Conservation (phyloP, 2,329 filamentous ascomycete genomes). For the Penicillium decumbens region DNA sequence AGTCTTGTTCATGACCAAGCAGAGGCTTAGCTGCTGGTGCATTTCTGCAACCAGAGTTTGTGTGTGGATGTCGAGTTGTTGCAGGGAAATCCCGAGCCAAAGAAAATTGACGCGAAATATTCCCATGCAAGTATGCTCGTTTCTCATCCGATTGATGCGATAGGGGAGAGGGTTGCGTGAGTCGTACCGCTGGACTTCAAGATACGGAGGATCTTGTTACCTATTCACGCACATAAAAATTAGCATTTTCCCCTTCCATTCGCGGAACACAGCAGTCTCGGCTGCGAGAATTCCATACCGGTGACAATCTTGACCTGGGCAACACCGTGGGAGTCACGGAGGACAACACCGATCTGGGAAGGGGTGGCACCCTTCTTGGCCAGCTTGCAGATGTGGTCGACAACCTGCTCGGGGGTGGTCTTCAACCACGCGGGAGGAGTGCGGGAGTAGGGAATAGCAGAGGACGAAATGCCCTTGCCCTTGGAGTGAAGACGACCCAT, state of each 20-base stretch:
- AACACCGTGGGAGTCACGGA: slow-evolving; percentile 96
- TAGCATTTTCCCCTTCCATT: slow-evolving; percentile 29
- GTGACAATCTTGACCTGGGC: slow-evolving; percentile 97
- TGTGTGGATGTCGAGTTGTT: slow-evolving; percentile 7
- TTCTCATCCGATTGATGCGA: slow-evolving; percentile 25
- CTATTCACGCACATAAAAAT: slow-evolving; percentile 48
- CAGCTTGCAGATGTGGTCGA: slow-evolving; percentile 98
- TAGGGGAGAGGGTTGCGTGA: slow-evolving; percentile 20
- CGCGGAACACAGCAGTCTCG: neutral
- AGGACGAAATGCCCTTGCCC: slow-evolving; percentile 97
- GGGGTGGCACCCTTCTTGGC: slow-evolving; percentile 98
- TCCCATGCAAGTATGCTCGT: slow-evolving; percentile 12
- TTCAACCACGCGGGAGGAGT: slow-evolving; percentile 92
- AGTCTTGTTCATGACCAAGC: slow-evolving; percentile 71
- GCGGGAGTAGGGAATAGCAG: slow-evolving; percentile 95
- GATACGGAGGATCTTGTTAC: slow-evolving; percentile 99
- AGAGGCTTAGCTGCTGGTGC: slow-evolving; percentile 62
- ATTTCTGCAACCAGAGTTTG: slow-evolving; percentile 28
- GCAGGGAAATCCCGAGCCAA: neutral
- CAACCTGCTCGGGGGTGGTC: slow-evolving; percentile 96
- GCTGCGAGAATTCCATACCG: slow-evolving; percentile 57
- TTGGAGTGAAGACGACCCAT: slow-evolving; percentile 92
- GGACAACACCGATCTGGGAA: slow-evolving; percentile 97
- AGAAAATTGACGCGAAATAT: slow-evolving; percentile 1
- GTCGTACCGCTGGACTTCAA: slow-evolving; percentile 91